These are phyloP conservation scores for Sclerotinia spermophila DNA, from an alignment of 2,329 filamentous ascomycete species.

Conservation along the genomic window DNA sequence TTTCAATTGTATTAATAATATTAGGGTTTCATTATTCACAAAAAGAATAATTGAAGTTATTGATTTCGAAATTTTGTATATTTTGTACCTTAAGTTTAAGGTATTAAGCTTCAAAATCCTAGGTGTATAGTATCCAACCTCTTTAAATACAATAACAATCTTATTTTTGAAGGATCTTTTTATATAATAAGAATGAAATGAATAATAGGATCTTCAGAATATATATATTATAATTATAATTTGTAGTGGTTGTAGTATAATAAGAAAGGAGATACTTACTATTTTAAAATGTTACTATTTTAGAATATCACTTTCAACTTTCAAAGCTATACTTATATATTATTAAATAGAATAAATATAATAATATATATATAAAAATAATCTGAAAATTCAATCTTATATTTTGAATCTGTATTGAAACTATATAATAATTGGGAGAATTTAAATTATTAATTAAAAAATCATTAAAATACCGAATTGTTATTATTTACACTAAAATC, in stretches of 20 bases:
- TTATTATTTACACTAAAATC: too few relatives aligned
- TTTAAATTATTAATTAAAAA: background rate
- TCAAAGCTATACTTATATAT: background rate
- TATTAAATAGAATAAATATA: background rate
- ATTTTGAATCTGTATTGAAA: background rate
- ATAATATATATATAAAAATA: background rate
- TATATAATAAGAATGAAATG: too few relatives aligned
- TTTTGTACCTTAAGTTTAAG: too few relatives aligned
- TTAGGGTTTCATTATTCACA: too few relatives aligned
- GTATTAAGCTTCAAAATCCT: too few relatives aligned
- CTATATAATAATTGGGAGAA: background rate
- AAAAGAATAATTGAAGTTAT: too few relatives aligned
- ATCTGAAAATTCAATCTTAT: background rate
- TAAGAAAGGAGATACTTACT: background rate
- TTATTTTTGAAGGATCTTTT: too few relatives aligned
- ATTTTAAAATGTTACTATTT: background rate
- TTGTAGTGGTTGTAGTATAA: too few relatives aligned
- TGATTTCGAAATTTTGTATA: too few relatives aligned
- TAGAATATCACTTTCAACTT: too few relatives aligned
- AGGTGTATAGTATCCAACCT: background rate
- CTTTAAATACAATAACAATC: background rate
- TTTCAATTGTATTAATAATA: too few relatives aligned
- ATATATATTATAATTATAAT: background rate
- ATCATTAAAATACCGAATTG: background rate
- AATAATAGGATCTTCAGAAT: background rate